Percentiles rank a stretch among this genome's conserved stretches.
Conservation (phyloP, 352 stramenopile genomes). For the Nothophytophthora sp. region DNA sequence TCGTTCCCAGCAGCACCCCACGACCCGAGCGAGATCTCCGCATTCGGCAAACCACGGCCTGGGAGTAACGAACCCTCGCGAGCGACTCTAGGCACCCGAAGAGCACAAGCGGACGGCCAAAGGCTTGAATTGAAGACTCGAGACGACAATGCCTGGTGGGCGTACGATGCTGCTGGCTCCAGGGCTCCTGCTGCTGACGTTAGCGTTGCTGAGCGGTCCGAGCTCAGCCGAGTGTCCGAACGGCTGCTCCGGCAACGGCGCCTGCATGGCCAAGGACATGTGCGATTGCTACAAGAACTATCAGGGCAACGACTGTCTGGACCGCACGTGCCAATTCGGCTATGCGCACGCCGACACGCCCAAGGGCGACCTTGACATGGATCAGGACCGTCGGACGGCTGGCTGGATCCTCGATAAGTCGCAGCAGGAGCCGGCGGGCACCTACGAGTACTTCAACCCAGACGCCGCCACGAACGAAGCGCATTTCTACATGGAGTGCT, state of each 20-base stretch:
- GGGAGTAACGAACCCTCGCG: slow-evolving; percentile 3
- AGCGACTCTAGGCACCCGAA: background rate
- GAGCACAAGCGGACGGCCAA: no score
- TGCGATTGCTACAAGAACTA: slow-evolving; percentile 88
- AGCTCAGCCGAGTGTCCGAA: slow-evolving; percentile 63
- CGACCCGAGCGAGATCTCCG: background rate
- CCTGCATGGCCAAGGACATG: slow-evolving; percentile 82
- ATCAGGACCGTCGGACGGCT: slow-evolving; percentile 23
- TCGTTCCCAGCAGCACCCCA: slow-evolving; percentile 1
- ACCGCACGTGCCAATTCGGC: slow-evolving; percentile 86
- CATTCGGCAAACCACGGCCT: slow-evolving; percentile 30
- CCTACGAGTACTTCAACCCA: slow-evolving; percentile 79
- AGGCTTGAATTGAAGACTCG: background rate
- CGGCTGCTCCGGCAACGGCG: slow-evolving; percentile 81
- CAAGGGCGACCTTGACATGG: slow-evolving; percentile 94
- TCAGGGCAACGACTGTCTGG: slow-evolving; percentile 79
- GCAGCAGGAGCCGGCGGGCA: slow-evolving; percentile 64
- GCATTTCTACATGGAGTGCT: slow-evolving; percentile 94
- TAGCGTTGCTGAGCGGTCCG: slow-evolving; percentile 21
- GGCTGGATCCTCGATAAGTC: slow-evolving; percentile 69
- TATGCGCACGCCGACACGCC: slow-evolving; percentile 91
- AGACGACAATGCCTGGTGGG: slow-evolving; percentile 17
- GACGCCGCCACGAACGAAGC: slow-evolving; percentile 44
- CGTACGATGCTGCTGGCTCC: slow-evolving; percentile 14
- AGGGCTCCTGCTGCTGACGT: slow-evolving; percentile 16